Percentiles rank a stretch among this genome's conserved stretches.
phyloP scores from a whole-genome alignment of 805 yeast genomes.

The Saturnispora besseyi region DNA sequence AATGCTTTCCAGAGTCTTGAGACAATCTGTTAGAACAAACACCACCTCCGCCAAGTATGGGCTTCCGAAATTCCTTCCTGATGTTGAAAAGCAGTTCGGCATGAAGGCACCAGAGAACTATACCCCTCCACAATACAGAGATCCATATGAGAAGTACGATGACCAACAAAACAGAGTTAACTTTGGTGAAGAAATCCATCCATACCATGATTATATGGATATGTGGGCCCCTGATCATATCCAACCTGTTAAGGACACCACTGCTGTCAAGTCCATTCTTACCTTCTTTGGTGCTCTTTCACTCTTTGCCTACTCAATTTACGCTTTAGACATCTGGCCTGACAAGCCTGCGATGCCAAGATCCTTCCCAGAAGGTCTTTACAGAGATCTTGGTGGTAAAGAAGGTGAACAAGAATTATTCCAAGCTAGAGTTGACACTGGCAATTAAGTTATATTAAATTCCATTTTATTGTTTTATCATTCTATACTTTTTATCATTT shows the following conservation, averaged over 20 bases:
- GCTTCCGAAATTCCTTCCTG: slow-evolving; percentile 26
- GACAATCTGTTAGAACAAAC: slow-evolving; percentile 8
- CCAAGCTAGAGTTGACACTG: slow-evolving; percentile 34
- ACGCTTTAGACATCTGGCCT: slow-evolving; percentile 46
- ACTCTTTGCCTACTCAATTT: slow-evolving; percentile 34
- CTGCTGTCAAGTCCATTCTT: slow-evolving; percentile 52
- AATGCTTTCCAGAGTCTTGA: slow-evolving; percentile 5
- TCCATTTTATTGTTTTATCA: not conserved
- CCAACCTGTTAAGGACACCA: slow-evolving; percentile 47
- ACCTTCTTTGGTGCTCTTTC: slow-evolving; percentile 45
- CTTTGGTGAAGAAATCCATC: slow-evolving; percentile 60
- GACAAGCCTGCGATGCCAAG: slow-evolving; percentile 71
- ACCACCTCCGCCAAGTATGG: slow-evolving; percentile 15
- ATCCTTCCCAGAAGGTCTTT: slow-evolving; percentile 70
- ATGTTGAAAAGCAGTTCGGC: slow-evolving; percentile 30
- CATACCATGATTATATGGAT: slow-evolving; percentile 65
- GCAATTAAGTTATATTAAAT: not conserved
- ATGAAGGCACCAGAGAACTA: slow-evolving; percentile 51
- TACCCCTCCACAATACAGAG: slow-evolving; percentile 48
- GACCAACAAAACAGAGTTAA: slow-evolving; percentile 78
- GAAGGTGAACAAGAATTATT: slow-evolving; percentile 35
- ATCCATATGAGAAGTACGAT: slow-evolving; percentile 66
- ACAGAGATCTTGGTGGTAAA: slow-evolving; percentile 62
- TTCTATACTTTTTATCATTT: not conserved
- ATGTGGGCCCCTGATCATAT: slow-evolving; percentile 82